Base-by-base conservation (phyloP, 495 filamentous ascomycete genomes). In the Hypomontagnella submonticulosa region DNA sequence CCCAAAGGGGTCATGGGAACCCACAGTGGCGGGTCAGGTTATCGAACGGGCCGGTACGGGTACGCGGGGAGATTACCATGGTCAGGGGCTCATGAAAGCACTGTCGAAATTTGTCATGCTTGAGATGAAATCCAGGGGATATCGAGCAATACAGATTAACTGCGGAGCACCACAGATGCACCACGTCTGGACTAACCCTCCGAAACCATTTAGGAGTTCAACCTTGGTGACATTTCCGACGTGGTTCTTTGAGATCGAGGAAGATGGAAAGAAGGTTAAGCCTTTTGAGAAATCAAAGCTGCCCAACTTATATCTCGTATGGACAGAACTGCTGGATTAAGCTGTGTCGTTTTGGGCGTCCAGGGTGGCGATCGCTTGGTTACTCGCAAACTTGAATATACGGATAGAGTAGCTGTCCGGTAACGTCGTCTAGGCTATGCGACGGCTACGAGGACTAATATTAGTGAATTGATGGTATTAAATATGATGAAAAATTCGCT, bases 61-160 rank as follows among this genome's bases (percentile, higher is more conserved):
- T 18, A 69, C 56, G 16, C 60, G 55, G 16, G 19, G 40, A 0
- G 66, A 46, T 0, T 61, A 69, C 16, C 43, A 66, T 2, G 43
- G 56, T 2, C 42, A 65, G 40, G 66, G 66, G 10, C 44, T 66
- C 1, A 64, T 64, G 56, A 61, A 55, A 27, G 61, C 36, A 12
- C 20, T 69, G n/a, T 50, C 61, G 18, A 63, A 16, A 30, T 69
- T 61, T 23, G 53, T 69, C 43, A 65, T 69, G 66, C 61, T 69
- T 4, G 66, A 69, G 47, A 64, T 64, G 61, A 69, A 69, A 51
- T 54, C 56, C 13, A 60, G 20, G 50, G 66, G 66, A 30, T 69
- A 56, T 46, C 61, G 61, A 53, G 66, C 52, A 47, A 67, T 67
- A 12, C 57, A 67, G 36, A 62, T 67, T 37, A 67, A 52, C 48